phyloP scores from a whole-genome alignment of 2,329 filamentous ascomycete species.

The Huntiella bhutanensis region DNA sequence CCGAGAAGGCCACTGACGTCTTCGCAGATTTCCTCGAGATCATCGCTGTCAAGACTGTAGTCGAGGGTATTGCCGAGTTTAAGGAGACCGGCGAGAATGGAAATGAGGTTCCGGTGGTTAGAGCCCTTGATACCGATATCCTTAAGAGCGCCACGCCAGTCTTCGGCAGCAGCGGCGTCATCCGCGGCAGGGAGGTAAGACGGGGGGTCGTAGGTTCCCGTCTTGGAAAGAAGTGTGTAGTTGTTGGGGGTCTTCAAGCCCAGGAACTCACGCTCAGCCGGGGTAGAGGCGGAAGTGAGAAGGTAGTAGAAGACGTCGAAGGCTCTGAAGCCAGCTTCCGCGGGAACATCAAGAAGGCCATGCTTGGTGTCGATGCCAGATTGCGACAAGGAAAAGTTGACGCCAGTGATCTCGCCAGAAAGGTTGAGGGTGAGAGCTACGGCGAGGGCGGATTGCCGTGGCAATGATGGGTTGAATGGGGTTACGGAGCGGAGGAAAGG shows the following conservation, averaged over 20 bases:
- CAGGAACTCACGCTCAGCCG: constrained; percentile 74
- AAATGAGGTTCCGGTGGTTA: constrained; percentile 64
- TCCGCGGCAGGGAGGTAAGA: constrained; percentile 82
- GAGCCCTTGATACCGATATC: constrained; percentile 86
- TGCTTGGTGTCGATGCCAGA: constrained; percentile 70
- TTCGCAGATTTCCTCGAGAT: constrained; percentile 69
- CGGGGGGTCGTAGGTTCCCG: constrained; percentile 70
- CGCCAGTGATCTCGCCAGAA: constrained; percentile 56
- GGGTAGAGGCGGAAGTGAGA: constrained; percentile 74
- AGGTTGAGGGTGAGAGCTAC: constrained; percentile 69
- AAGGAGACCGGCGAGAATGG: constrained; percentile 64
- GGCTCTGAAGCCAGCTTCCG: constrained; percentile 65
- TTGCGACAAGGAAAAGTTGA: constrained; percentile 60
- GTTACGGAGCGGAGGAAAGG: constrained; percentile 81
- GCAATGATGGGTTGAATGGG: constrained; percentile 69
- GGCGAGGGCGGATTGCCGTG: constrained; percentile 62
- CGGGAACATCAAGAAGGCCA: constrained; percentile 63
- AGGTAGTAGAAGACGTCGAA: constrained; percentile 98
- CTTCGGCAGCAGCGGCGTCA: constrained; percentile 79
- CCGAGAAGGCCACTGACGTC: constrained; percentile 77
- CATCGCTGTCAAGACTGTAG: constrained; percentile 67
- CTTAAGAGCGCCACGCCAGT: constrained; percentile 73
- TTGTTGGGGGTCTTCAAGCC: constrained; percentile 57
- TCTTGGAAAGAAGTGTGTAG: constrained; percentile 64
- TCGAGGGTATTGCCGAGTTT: constrained; percentile 85